These are phyloP conservation scores for Xylariaceae sp. DNA, from an alignment of 2,329 filamentous ascomycete species.

Conservation along the genomic window DNA sequence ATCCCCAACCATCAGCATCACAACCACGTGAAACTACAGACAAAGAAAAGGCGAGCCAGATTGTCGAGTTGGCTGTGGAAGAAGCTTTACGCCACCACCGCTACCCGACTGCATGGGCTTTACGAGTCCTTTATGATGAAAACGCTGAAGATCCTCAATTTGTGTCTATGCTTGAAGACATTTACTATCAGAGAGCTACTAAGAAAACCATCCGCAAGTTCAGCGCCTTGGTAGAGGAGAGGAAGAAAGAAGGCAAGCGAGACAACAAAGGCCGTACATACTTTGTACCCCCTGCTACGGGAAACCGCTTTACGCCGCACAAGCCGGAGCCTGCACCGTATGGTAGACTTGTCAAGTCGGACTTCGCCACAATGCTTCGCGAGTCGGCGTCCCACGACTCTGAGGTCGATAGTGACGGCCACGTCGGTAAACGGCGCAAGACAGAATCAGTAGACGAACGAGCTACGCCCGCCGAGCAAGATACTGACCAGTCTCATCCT, in stretches of 20 bases:
- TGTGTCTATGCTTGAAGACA: conserved; percentile 52
- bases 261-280: conserved; percentile 48
- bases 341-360: conserved; percentile 41
- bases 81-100: conserved; percentile 52
- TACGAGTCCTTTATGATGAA: conserved; percentile 57
- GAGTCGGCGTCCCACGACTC: conserved; percentile 10
- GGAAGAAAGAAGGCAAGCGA: conserved; percentile 54
- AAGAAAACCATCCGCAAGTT: conserved; percentile 48
- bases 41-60: conserved; percentile 45
- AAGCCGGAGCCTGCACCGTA: conserved; percentile 48
- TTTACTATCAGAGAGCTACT: conserved; percentile 54
- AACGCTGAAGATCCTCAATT: conserved; percentile 47
- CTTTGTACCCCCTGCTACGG: conserved; percentile 47
- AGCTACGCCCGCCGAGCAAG: neutral
- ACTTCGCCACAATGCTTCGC: conserved; percentile 29
- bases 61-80: conserved; percentile 54
- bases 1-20: too few species aligned
- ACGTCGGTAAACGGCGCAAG: conserved; percentile 26
- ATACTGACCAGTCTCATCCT: neutral
- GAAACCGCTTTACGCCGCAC: conserved; percentile 39
- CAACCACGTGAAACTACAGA: conserved; percentile 29
- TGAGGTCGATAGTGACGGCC: conserved; percentile 25
- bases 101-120: conserved; percentile 58
- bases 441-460: conserved; percentile 20
- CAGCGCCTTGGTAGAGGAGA: conserved; percentile 44